Evolutionary conservation across 805 yeast genomes (phyloP).

Genomic region (Ogataea nonfermentans): DNA sequence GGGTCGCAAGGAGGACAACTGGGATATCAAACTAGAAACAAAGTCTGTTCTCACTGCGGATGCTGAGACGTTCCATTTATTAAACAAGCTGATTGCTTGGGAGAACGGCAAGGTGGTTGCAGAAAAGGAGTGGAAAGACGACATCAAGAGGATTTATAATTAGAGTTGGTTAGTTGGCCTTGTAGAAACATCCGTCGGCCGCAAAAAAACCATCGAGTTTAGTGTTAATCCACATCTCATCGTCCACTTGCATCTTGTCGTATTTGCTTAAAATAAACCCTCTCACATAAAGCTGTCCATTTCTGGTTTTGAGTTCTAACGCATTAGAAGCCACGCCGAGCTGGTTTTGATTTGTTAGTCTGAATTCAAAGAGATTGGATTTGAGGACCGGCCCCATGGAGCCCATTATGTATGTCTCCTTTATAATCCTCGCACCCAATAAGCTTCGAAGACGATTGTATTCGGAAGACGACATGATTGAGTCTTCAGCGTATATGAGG

Average conservation of each 20-base stretch:
- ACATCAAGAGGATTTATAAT: constrained; percentile 35
- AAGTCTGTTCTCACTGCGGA: constrained; percentile 35
- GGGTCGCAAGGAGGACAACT: constrained; percentile 40
- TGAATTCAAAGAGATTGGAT: constrained; percentile 61
- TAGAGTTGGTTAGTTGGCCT: constrained; percentile 23
- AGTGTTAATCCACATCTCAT: constrained; percentile 49
- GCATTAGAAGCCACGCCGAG: constrained; percentile 61
- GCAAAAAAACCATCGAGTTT: constrained; percentile 62
- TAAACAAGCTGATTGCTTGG: constrained; percentile 35
- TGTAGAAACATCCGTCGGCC: constrained; percentile 69
- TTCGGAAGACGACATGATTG: constrained; percentile 19
- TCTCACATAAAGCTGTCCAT: constrained; percentile 54
- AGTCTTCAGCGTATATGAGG: constrained; percentile 38
- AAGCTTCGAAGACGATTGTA: constrained; percentile 43
- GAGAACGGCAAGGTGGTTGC: constrained; percentile 34
- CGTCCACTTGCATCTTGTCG: constrained; percentile 30
- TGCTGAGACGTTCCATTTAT: constrained; percentile 32
- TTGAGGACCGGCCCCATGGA: constrained; percentile 57
- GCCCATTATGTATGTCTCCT: constrained; percentile 45
- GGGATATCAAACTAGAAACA: constrained; percentile 38
- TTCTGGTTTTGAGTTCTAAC: constrained; percentile 54
- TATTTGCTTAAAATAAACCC: constrained; percentile 66
- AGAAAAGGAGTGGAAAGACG: constrained; percentile 36
- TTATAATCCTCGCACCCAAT: constrained; percentile 49
- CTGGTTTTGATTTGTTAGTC: constrained; percentile 43